A percentile compares a stretch with the other conserved stretches of the same genome.
Conservation (phyloP, 2,329 filamentous ascomycete species). For the Cladophialophora immunda region DNA sequence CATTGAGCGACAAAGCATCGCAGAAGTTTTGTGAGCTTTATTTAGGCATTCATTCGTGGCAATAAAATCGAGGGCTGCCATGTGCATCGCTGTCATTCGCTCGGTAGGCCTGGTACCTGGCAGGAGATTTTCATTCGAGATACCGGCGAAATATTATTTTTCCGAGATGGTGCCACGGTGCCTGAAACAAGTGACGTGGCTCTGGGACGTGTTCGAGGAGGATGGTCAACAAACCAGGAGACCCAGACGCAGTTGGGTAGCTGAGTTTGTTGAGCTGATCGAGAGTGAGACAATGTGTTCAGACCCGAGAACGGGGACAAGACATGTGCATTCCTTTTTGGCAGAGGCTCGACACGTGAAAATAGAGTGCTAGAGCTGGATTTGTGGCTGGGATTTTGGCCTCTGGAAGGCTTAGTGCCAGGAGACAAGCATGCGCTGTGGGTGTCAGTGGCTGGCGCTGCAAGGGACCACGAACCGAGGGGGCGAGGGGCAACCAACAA, state of each 20-base stretch:
- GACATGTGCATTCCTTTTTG: slow-evolving; percentile 9
- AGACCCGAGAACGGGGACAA: background rate
- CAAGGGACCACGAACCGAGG: slow-evolving; percentile 21
- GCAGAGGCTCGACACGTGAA: slow-evolving; percentile 4
- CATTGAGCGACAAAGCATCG: slow-evolving; percentile 72
- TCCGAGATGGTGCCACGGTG: background rate
- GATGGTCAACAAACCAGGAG: slow-evolving; percentile 14
- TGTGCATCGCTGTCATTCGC: slow-evolving; percentile 24
- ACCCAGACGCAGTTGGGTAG: background rate
- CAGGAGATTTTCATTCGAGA: slow-evolving; percentile 15
- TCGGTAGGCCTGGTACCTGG: slow-evolving; percentile 21
- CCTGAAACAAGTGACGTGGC: slow-evolving; percentile 21
- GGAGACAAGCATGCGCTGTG: background rate
- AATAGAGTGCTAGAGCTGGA: slow-evolving; percentile 20
- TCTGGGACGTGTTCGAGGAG: background rate
- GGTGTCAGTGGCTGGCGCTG: slow-evolving; percentile 14
- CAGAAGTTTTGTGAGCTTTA: slow-evolving; percentile 52
- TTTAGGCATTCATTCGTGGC: background rate
- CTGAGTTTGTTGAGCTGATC: slow-evolving; percentile 12
- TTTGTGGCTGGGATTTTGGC: slow-evolving; percentile 7
- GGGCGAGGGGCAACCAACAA: background rate
- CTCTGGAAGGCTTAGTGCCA: slow-evolving; percentile 6
- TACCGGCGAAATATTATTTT: background rate
- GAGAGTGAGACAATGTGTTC: slow-evolving; percentile 7
- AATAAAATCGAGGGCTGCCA: slow-evolving; percentile 3